Conservation (phyloP, 1,139 yeast genomes). For the Groenewaldozyma auringiensis region DNA sequence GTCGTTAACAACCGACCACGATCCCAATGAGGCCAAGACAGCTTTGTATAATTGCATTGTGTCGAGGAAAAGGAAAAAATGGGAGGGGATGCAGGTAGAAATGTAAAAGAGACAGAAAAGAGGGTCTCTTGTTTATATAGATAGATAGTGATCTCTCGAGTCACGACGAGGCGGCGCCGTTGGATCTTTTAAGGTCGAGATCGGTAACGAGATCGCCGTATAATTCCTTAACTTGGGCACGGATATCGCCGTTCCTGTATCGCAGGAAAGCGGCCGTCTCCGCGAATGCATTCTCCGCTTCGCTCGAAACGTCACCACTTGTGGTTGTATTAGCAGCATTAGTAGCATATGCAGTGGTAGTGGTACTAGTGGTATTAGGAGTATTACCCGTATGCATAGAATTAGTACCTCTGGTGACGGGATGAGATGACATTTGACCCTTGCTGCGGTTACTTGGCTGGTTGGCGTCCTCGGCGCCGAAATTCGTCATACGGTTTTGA, state of each 20-base stretch:
- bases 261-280: neutral
- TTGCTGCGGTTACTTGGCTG: no score
- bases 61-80: no score
- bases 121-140: no score
- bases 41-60: neutral
- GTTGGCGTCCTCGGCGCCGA: neutral
- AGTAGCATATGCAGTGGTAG: neutral
- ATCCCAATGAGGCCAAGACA: neutral
- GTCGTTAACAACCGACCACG: neutral
- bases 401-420: no score
- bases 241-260: neutral
- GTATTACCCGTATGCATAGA: neutral
- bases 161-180: no score
- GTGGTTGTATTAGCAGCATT: neutral
- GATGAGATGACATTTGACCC: no score
- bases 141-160: no score
- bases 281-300: neutral
- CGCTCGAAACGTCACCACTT: neutral
- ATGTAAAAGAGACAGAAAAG: no score
- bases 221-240: neutral
- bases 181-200: neutral
- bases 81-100: no score
- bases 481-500: constrained; percentile 14
- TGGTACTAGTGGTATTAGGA: neutral
- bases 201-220: neutral